These are phyloP conservation scores for Microdochium bolleyi DNA, from an alignment of 2,329 filamentous ascomycete species.

Conservation along the genomic window DNA sequence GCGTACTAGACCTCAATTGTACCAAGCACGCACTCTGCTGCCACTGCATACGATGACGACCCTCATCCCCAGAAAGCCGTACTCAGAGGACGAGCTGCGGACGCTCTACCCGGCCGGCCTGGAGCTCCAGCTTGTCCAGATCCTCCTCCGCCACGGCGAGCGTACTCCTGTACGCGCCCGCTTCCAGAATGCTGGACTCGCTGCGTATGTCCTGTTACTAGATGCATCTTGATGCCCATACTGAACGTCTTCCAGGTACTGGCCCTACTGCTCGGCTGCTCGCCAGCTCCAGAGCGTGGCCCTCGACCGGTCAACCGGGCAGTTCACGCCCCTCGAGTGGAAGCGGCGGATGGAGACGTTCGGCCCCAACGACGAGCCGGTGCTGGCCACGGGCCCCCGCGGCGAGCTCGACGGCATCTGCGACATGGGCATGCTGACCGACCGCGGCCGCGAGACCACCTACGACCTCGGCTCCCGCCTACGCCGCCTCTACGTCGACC, in stretches of 20 bases:
- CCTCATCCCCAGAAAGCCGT: constrained; percentile 64
- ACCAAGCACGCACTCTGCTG: no score
- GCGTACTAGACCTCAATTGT: no score
- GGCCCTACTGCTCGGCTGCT: constrained; percentile 85
- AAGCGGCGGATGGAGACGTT: constrained; percentile 78
- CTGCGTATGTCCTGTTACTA: constrained; percentile 15
- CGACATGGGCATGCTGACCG: constrained; percentile 69
- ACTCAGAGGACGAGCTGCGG: constrained; percentile 72
- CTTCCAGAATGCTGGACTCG: constrained; percentile 70
- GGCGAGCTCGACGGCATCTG: constrained; percentile 76
- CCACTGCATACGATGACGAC: constrained; percentile 70
- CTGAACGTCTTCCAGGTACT: constrained; percentile 38
- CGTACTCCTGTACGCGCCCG: constrained; percentile 81
- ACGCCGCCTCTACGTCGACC: constrained; percentile 65
- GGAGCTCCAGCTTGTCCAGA: constrained; percentile 82
- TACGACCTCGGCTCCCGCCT: constrained; percentile 60
- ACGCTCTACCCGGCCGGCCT: constrained; percentile 74
- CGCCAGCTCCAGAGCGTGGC: constrained; percentile 54
- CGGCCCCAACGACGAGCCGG: constrained; percentile 59
- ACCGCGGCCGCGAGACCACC: constrained; percentile 65
- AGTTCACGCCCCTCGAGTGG: constrained; percentile 46
- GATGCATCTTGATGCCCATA: background rate
- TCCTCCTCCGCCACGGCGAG: constrained; percentile 73
- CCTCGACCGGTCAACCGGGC: constrained; percentile 28
- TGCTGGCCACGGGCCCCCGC: constrained; percentile 57